A percentile compares a stretch with the other conserved stretches of the same genome.
These are phyloP conservation scores for Colletotrichum zoysiae DNA, from an alignment of 2,329 filamentous ascomycete genomes.

Conservation along the genomic window DNA sequence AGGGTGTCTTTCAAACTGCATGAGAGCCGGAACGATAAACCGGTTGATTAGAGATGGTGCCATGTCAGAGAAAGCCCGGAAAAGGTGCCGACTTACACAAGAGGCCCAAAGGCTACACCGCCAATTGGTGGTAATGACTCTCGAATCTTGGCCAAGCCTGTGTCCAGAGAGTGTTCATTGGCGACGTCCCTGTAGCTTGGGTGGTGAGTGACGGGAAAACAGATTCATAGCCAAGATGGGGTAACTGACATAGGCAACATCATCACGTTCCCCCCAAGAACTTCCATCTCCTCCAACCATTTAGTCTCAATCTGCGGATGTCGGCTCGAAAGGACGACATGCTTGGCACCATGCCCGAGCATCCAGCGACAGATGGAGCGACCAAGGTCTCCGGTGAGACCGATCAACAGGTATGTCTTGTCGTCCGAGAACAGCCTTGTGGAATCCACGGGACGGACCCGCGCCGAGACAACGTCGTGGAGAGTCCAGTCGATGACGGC, in stretches of 20 bases:
- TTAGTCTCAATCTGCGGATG: neutral
- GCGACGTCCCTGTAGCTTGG: neutral
- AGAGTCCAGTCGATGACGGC: slow-evolving; percentile 9
- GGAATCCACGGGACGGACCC: slow-evolving; percentile 13
- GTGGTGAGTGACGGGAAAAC: neutral
- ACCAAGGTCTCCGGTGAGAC: slow-evolving; percentile 50
- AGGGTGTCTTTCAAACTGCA: neutral
- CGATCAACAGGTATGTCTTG: slow-evolving; percentile 51
- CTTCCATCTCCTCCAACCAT: slow-evolving; percentile 19
- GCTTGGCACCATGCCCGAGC: slow-evolving; percentile 49
- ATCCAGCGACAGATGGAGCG: slow-evolving; percentile 53
- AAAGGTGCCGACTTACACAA: slow-evolving; percentile 39
- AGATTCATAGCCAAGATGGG: neutral
- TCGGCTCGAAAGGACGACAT: slow-evolving; percentile 53
- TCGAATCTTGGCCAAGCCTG: slow-evolving; percentile 34
- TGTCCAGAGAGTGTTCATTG: slow-evolving; percentile 40
- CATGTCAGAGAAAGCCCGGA: slow-evolving; percentile 54
- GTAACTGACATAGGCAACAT: slow-evolving; percentile 4
- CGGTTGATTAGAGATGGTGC: slow-evolving; percentile 45
- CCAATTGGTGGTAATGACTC: slow-evolving; percentile 50
- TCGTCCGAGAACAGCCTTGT: slow-evolving; percentile 38
- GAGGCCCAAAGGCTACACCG: slow-evolving; percentile 59
- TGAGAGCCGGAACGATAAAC: too few relatives aligned
- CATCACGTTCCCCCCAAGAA: slow-evolving; percentile 6
- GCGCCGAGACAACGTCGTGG: neutral